A percentile compares a stretch with the other conserved stretches of the same genome.
Evolutionary conservation across 2,329 filamentous ascomycete genomes (phyloP).

Genomic region (Ophiostoma angusticollis): DNA sequence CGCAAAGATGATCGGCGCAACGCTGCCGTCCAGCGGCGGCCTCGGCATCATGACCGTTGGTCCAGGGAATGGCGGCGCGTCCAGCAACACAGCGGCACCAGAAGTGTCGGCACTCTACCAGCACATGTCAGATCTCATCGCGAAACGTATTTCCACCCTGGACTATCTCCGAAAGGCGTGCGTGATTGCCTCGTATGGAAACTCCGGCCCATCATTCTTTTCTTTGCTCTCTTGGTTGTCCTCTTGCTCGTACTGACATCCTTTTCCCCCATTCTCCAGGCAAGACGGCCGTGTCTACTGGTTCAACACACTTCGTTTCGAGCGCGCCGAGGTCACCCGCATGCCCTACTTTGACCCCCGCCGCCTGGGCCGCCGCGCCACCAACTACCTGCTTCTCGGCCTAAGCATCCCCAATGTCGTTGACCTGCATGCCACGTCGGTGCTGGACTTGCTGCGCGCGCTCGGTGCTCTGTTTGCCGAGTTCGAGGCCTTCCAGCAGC

Average conservation of each 20-base stretch:
- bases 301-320: constrained; percentile 95
- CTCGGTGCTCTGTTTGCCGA: constrained; percentile 77
- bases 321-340: constrained; percentile 62
- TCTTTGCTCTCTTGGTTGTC: neutral
- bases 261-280: constrained; percentile 30
- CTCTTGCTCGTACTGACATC: neutral
- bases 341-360: constrained; percentile 77
- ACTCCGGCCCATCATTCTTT: neutral
- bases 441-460: constrained; percentile 75
- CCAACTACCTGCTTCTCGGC: constrained; percentile 85
- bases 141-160: constrained; percentile 86
- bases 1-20: constrained; percentile 1
- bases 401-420: constrained; percentile 81
- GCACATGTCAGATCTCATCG: constrained; percentile 70
- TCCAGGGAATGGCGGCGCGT: neutral
- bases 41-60: constrained; percentile 2
- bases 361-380: constrained; percentile 78
- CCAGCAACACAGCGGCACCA: constrained; percentile 14
- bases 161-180: constrained; percentile 89
- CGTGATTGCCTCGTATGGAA: no score
- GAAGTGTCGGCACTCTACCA: constrained; percentile 39
- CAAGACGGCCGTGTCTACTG: constrained; percentile 93
- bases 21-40: neutral
- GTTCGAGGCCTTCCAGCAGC: constrained; percentile 85
- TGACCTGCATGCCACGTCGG: constrained; percentile 69